Evolutionary conservation across 352 stramenopile genomes (phyloP), one percentile per base, ranked within the genome.

Genomic region (Phytophthora agathidicida): DNA sequence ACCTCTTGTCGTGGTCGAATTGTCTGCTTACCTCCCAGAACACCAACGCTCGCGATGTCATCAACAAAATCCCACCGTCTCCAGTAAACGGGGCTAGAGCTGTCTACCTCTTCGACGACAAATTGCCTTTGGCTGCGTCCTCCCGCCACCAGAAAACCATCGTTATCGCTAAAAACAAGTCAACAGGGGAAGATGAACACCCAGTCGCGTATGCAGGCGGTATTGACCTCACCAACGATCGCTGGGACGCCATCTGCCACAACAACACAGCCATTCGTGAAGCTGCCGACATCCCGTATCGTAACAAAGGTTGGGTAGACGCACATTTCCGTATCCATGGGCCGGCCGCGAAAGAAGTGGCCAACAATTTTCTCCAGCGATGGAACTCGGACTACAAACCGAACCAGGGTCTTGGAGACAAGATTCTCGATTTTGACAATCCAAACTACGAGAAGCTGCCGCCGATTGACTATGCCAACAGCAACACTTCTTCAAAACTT

Each of bases 91-190:
- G 57, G 9, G 69, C 52, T 3, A 30, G 35, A 7, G 46, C 58
- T 0, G 19, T 55, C 0, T 75, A 75, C 30, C 23, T 90, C 22
- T 90, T 87, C 30, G 80, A 90, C 49, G 75, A 86, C 51, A 64
- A 75, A 1, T 14, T 85, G 5, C 62, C 60, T 7, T 45, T 53
- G 9, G 1, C 35, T 3, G 54, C 55, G 2, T 71, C 71, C 0
- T 74, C 77, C 1, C 68, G 87, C 31, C 80, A 88, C 31, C 71
- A 88, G 44, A 89, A 88, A 39, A 70, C 58, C 4, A 30, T 86
- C 7, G 58, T 77, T 5, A 71, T 80, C 7, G 58, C 71, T 4
- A 33, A 23, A 0, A 49, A 41, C 5, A 45, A 20, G 2, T 49
- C 48, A 0, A 37, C 43, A 13, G 50, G 48, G 5, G 27, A 43